These are phyloP conservation scores for Fusarium albosuccineum DNA, from an alignment of 2,329 filamentous ascomycete genomes.

Conservation along the genomic window DNA sequence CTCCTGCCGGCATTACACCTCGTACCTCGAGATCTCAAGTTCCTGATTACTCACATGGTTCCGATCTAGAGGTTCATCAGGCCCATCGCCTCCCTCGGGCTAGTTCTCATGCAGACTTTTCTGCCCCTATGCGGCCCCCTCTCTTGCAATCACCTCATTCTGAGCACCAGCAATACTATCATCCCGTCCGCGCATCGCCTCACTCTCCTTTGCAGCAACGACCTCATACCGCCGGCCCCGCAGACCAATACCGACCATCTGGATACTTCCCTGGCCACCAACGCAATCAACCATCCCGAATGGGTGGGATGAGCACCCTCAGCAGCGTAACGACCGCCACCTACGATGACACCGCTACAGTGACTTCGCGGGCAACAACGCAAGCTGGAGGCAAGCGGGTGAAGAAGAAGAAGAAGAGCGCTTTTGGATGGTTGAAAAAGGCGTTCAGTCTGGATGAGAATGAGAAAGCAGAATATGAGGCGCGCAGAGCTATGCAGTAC, in stretches of 20 bases:
- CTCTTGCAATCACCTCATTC: constrained; percentile 52
- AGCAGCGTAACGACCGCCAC: constrained; percentile 66
- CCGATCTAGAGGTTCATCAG: constrained; percentile 58
- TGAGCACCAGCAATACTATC: constrained; percentile 66
- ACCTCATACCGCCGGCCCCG: constrained; percentile 64
- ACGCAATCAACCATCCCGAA: constrained; percentile 65
- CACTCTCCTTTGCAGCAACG: constrained; percentile 73
- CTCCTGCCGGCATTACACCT: constrained; percentile 50
- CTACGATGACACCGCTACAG: constrained; percentile 52
- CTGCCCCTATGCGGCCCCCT: constrained; percentile 40
- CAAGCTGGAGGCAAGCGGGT: constrained; percentile 57
- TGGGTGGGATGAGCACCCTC: constrained; percentile 68
- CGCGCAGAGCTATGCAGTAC: constrained; percentile 61
- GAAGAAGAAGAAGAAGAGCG: constrained; percentile 77
- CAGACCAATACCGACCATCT: constrained; percentile 47
- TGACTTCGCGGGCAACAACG: constrained; percentile 44
- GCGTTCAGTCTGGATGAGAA: constrained; percentile 75
- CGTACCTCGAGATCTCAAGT: constrained; percentile 47
- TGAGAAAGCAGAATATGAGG: constrained; percentile 71
- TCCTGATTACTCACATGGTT: constrained; percentile 63
- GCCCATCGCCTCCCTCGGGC: constrained; percentile 51
- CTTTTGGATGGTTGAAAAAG: constrained; percentile 77
- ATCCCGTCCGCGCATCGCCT: constrained; percentile 72
- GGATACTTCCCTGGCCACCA: constrained; percentile 55
- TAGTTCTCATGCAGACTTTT: constrained; percentile 49